Conservation (phyloP, 257 asterid species). For the Primulina huaijiensis region DNA sequence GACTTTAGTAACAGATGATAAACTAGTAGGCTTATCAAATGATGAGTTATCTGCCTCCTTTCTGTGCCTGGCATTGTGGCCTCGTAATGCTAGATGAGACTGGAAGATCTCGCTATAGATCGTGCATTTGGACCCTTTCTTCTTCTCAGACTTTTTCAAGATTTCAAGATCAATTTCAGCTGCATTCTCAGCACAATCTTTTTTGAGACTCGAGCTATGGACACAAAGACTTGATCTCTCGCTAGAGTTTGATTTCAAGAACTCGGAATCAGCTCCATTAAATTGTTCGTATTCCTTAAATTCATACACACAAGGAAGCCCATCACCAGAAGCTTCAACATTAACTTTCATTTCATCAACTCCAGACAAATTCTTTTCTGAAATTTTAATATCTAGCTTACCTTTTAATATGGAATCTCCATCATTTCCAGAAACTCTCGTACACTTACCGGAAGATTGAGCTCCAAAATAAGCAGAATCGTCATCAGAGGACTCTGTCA, state of each 20-base stretch:
- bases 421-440: slow-evolving; percentile 24
- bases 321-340: slow-evolving; percentile 21
- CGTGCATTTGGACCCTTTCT: slow-evolving; percentile 1
- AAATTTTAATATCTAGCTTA: slow-evolving; percentile 21
- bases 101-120: slow-evolving; percentile 18
- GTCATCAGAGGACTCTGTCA: slow-evolving; percentile 27
- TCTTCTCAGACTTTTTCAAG: slow-evolving; percentile 23
- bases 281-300: slow-evolving; percentile 20
- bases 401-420: slow-evolving; percentile 3
- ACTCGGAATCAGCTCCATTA: slow-evolving; percentile 8
- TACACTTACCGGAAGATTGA: slow-evolving; percentile 24
- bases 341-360: slow-evolving; percentile 17
- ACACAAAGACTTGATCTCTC: slow-evolving; percentile 20
- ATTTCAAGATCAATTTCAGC: slow-evolving; percentile 19
- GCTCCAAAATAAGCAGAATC: slow-evolving; percentile 34
- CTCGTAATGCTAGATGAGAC: slow-evolving; percentile 27
- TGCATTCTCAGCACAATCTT: neutral
- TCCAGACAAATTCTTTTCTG: slow-evolving; percentile 31
- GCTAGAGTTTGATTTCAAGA: slow-evolving; percentile 22
- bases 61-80: slow-evolving; percentile 26
- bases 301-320: slow-evolving; percentile 13
- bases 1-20: slow-evolving; percentile 19
- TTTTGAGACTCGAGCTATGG: slow-evolving; percentile 17
- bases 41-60: slow-evolving; percentile 16
- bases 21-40: neutral